Evolutionary conservation across 2,329 filamentous ascomycete species (phyloP), one percentile per base, ranked within the genome.

Genomic region (Huntiella savannae): DNA sequence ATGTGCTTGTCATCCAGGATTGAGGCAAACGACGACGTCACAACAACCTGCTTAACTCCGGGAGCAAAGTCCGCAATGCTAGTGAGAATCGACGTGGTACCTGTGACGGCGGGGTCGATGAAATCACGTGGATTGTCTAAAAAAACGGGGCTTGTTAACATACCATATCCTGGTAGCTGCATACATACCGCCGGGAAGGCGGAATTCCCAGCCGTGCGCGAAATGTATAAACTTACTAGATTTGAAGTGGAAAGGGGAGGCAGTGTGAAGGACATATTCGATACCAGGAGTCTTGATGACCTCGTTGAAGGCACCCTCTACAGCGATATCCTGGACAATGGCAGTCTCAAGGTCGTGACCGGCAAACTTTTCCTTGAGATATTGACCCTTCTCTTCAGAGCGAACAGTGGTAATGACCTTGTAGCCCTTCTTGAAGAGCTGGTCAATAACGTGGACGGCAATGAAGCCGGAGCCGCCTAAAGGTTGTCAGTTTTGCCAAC

Each of bases 321-420:
- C 61, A 3, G 82, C 81, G 53, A 93, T 82, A 57, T 93, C 84
- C 13, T 79, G 74, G 17, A 92, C 83, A 53, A 91, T 76, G 47
- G 59, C 63, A 10, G 70, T 62, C 32, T 60, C 55, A 13, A 77
- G 67, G 32, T 63, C 62, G 49, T 64, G 56, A 15, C 59, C 57
- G 2, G 67, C 61, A 55, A 73, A 64, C 7, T 69, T 66, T 44
- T 62, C 60, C 40, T 65, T 65, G 51, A 76, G 69, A 53, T 63
- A 64, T 39, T 62, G 53, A 13, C 71, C 71, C 55, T 75, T 75
- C 40, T 65, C 62, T 51, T 73, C 63, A 40, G 63, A 66, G 40
- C 71, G 67, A 45, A 75, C 70, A 1, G 71, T 75, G 34, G 70
- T 73, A 50, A 74, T 61, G 40, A 75, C 69, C 16, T 61, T 59